Evolutionary conservation across 108 stramenopile species (phyloP), one percentile per base, ranked within the genome.

Genomic region (Aurantiochytrium sp.): DNA sequence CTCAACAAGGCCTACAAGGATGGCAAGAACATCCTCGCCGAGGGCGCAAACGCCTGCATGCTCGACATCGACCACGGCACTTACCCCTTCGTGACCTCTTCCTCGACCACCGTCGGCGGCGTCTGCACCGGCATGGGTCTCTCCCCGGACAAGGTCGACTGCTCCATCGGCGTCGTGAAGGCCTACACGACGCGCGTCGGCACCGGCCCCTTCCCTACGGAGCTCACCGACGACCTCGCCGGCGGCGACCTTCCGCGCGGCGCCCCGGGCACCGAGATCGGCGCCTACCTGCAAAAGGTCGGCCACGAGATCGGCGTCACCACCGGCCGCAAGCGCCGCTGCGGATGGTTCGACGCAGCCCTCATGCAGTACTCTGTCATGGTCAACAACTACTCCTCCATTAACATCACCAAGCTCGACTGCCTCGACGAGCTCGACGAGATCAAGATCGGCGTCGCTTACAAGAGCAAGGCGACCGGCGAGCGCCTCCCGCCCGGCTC

Each of bases 21-120:
- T 22, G 98, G 98, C 37, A 96, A 97, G 90, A 95, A 90, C 69
- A 98, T 99, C 73, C 89, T 99, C 59, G 96, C 98, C 4, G 99
- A 99, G 90, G 99, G 99, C 68, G 99, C 99, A 85, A 99, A 99
- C 92, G 99, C 99, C 37, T 96, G 97, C 89, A 98, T 99, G 97
- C 92, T 99, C 65, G 99, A 99, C 91, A 96, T 98, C 90, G 99
- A 99, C 92, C 98, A 97, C 90, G 99, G 99, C 30, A 98, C 99
- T 17, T 99, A 98, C 91, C 99, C 98, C 1, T 99, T 94, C 90
- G 99, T 99, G 21, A 98, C 99, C 34, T 97, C 97, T 8, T 95
- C 95, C 88, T 97, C 97, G 88, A 98, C 99, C 6, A 95, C 95
- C 45, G 93, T 97, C 52, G 98, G 99, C 81, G 94, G 93, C 54